Conservation (phyloP, 352 stramenopile genomes). For the Pythium dissotocum region DNA sequence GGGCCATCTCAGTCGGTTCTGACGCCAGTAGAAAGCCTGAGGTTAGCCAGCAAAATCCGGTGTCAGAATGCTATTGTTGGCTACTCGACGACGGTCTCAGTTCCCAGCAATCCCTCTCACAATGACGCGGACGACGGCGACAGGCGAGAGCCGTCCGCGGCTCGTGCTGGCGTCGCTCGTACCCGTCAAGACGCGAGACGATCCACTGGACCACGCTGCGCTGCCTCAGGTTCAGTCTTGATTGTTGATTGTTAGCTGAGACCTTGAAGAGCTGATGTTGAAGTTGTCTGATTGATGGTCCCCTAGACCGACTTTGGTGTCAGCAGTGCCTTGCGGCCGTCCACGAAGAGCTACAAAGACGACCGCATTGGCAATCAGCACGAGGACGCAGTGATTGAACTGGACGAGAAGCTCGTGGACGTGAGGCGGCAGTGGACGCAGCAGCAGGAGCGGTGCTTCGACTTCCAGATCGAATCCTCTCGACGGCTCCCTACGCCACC, state of each 20-base stretch:
- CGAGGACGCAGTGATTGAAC: slow-evolving; percentile 6
- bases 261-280: background rate
- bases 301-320: slow-evolving; percentile 19
- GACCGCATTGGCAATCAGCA: slow-evolving; percentile 18
- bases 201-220: slow-evolving; percentile 18
- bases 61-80: background rate
- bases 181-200: slow-evolving; percentile 18
- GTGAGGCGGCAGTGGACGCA: slow-evolving; percentile 15
- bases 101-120: too few relatives aligned
- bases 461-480: background rate
- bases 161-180: slow-evolving; percentile 28
- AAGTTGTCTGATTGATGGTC: background rate
- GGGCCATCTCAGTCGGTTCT: too few relatives aligned
- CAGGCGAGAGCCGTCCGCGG: slow-evolving; percentile 5
- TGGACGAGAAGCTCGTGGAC: slow-evolving; percentile 13
- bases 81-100: background rate
- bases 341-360: background rate
- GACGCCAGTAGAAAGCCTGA: too few relatives aligned
- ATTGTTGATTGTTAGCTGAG: background rate
- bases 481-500: background rate
- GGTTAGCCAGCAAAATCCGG: too few relatives aligned
- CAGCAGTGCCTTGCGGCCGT: slow-evolving; percentile 14
- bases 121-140: background rate
- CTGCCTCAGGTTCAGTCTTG: slow-evolving; percentile 1
- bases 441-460: slow-evolving; percentile 19